Conservation (phyloP, 495 filamentous ascomycete genomes). For the Neurospora sp. region DNA sequence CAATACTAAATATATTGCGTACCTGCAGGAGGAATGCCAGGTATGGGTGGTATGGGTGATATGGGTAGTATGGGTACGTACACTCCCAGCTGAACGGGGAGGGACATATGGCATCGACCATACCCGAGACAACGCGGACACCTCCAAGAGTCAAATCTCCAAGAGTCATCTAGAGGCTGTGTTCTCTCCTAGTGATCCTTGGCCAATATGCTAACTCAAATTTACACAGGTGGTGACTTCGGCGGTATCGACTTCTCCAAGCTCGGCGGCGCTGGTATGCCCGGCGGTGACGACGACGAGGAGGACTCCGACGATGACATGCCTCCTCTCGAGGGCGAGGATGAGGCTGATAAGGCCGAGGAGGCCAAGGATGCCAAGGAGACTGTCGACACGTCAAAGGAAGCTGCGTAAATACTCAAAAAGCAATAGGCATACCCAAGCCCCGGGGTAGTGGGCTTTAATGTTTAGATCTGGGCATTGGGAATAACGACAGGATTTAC, state of each 20-base stretch:
- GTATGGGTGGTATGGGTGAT: conserved; percentile 25
- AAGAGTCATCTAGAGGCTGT: neutral
- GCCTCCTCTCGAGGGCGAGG: conserved; percentile 32
- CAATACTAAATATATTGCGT: conserved; percentile 6
- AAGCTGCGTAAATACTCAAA: conserved; percentile 11
- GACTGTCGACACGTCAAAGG: conserved; percentile 14
- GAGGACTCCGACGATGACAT: conserved; percentile 44
- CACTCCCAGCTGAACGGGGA: neutral
- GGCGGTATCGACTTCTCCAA: conserved; percentile 85
- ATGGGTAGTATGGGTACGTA: conserved; percentile 35
- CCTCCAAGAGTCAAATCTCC: neutral
- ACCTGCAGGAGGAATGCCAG: conserved; percentile 33
- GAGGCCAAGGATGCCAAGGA: conserved; percentile 28
- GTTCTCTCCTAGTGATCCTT: neutral
- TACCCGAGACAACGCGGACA: conserved; percentile 3
- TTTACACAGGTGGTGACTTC: conserved; percentile 44
- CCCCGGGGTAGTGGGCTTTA: neutral
- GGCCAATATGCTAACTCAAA: conserved; percentile 1
- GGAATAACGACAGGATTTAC: neutral
- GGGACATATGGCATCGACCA: neutral
- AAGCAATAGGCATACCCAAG: conserved; percentile 1
- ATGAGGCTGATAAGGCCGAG: conserved; percentile 29
- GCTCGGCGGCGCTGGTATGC: conserved; percentile 56
- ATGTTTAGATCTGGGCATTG: neutral
- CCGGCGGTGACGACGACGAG: conserved; percentile 43